Base-by-base conservation (phyloP, 2,329 filamentous ascomycete species). In the Hypoxylon sp. region DNA sequence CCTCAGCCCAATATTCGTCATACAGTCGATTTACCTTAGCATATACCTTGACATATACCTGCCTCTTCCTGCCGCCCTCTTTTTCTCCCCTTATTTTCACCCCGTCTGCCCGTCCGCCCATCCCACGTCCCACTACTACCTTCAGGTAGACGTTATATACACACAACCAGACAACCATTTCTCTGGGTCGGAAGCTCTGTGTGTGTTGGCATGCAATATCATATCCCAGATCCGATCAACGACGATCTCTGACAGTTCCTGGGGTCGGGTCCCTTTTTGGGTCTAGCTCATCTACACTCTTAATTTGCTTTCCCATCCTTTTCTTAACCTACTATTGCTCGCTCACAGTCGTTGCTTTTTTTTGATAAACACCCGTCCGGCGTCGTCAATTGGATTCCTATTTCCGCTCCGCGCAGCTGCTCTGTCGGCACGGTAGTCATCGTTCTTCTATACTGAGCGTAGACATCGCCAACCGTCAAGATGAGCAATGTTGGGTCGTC, bases 401-500 rank as follows among this genome's bases (percentile, higher is more conserved):
- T 43, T 31, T 27, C 23, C 31, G 1, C 11, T 26, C 24, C 38
- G 46, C 17, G 10, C 13, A 24, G 45, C 21, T 21, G 21, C 21
- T 21, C 31, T 23, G 18, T 27, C 11, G 8, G 20, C 31, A 15
- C 31, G n/a, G 15, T 7, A 21, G 11, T 3, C 11, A 18, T 20
- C 54, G 29, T 35, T 38, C 37, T 49, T 31, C 7, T 37, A 10
- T 35, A 45, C 46, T 18, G 18, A 53, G 23, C n/a, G 27, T 35
- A 41, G 41, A 43, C 33, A 29, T 31, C n/a, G 40, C 23, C 37
- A 60, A 54, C 9, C 48, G 35, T 48, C 40, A 70, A 40, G 37
- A 67, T 69, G 67, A 67, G 65, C 51, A 43, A 64, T 11, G 67
- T 27, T 41, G 68, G 68, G 15, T 56, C 55, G 18, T 60, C 68